Evolutionary conservation across 495 filamentous ascomycete species (phyloP).

Genomic region (Xylaria venustula): DNA sequence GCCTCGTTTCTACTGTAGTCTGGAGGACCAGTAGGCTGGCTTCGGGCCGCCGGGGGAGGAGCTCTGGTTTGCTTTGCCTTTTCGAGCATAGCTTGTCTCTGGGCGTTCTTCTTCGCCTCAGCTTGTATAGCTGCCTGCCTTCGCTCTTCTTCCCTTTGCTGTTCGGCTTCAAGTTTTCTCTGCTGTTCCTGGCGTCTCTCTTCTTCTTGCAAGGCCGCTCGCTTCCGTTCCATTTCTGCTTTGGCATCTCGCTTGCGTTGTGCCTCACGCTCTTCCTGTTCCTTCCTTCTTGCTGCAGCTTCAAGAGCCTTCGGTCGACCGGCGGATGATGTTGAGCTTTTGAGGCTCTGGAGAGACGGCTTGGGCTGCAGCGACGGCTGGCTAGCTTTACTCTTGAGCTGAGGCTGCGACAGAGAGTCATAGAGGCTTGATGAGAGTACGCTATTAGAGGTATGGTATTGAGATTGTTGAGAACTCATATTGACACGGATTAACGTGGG

Average conservation of each 20-base stretch:
- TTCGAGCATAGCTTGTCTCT: conserved; percentile 71
- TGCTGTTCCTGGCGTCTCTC: conserved; percentile 52
- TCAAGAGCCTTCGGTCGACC: conserved; percentile 61
- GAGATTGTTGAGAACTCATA: conserved; percentile 60
- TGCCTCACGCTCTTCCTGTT: conserved; percentile 74
- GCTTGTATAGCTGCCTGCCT: conserved; percentile 36
- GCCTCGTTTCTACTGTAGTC: conserved; percentile 37
- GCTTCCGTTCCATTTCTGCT: conserved; percentile 73
- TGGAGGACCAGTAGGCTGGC: conserved; percentile 48
- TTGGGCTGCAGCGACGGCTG: conserved; percentile 65
- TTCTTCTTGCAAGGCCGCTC: conserved; percentile 60
- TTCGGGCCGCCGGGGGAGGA: conserved; percentile 50
- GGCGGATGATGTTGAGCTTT: conserved; percentile 63
- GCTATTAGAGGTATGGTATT: conserved; percentile 60
- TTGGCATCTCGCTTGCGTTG: conserved; percentile 79
- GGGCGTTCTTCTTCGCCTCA: conserved; percentile 64
- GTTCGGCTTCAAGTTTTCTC: conserved; percentile 48
- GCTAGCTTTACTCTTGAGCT: conserved; percentile 61
- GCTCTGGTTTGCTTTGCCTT: conserved; percentile 56
- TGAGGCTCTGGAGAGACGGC: conserved; percentile 64
- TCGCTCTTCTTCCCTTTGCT: conserved; percentile 50
- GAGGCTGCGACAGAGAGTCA: conserved; percentile 55
- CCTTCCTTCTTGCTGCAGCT: conserved; percentile 70
- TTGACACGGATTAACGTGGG: conserved; percentile 80
- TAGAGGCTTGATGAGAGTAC: conserved; percentile 57